Evolutionary conservation across 2,329 filamentous ascomycete genomes (phyloP).

Genomic region (Ophiostoma sp.): DNA sequence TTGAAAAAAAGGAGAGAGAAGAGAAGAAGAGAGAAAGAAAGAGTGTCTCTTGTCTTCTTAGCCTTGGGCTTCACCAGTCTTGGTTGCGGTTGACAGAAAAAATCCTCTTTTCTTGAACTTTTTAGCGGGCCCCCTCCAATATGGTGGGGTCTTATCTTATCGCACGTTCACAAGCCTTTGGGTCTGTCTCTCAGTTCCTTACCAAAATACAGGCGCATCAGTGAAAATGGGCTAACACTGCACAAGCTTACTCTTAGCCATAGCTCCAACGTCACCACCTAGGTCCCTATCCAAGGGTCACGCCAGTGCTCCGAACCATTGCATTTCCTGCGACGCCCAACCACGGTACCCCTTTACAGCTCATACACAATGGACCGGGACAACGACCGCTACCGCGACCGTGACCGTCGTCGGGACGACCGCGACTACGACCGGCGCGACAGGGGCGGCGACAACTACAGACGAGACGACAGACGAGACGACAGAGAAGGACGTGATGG

Average conservation of each 20-base stretch:
- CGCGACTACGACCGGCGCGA: slow-evolving; percentile 16
- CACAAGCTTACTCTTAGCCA: not conserved
- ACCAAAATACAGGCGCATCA: not conserved
- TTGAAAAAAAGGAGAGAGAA: not conserved
- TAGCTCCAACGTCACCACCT: slow-evolving; percentile 5
- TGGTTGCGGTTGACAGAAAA: slow-evolving; percentile 25
- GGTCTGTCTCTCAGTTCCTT: not conserved
- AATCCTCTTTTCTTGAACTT: slow-evolving; percentile 31
- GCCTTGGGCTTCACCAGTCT: not conserved
- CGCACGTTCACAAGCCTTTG: slow-evolving; percentile 13
- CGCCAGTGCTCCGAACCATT: not conserved
- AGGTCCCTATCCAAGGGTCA: no score
- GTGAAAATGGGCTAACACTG: slow-evolving; percentile 3
- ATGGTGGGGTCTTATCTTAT: slow-evolving; percentile 36
- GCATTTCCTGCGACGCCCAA: not conserved
- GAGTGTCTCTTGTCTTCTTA: not conserved
- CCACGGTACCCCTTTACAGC: not conserved
- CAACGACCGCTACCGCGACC: slow-evolving; percentile 32
- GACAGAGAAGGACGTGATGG: not conserved
- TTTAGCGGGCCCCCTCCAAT: slow-evolving; percentile 30
- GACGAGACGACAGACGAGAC: slow-evolving; percentile 12
- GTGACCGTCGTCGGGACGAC: slow-evolving; percentile 29
- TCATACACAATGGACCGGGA: slow-evolving; percentile 20
- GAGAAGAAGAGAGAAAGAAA: slow-evolving; percentile 11
- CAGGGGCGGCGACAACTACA: slow-evolving; percentile 9